A percentile compares a stretch with the other conserved stretches of the same genome.
Conservation (phyloP, 2,329 filamentous ascomycete species). For the Aspergillus clavatus region DNA sequence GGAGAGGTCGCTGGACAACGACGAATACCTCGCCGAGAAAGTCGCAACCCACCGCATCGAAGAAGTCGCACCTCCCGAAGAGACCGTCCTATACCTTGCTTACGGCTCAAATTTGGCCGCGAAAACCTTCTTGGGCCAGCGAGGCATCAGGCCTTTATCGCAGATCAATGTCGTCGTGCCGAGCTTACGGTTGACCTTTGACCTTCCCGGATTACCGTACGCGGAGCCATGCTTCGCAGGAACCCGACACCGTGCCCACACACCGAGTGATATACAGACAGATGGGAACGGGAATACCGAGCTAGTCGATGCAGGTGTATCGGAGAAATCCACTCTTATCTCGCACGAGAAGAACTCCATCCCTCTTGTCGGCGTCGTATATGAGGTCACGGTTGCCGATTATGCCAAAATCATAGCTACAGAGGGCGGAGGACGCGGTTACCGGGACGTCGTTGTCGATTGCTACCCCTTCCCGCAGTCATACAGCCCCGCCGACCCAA, state of each 20-base stretch:
- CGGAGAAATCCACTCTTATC: constrained; percentile 34
- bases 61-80: constrained; percentile 8
- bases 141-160: constrained; percentile 76
- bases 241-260: constrained; percentile 55
- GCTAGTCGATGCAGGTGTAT: constrained; percentile 7
- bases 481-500: constrained; percentile 46
- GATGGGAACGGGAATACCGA: constrained; percentile 8
- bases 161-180: constrained; percentile 79
- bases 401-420: constrained; percentile 83
- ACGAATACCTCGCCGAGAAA: constrained; percentile 20
- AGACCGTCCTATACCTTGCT: constrained; percentile 72
- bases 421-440: constrained; percentile 81
- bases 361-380: constrained; percentile 86
- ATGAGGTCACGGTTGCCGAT: constrained; percentile 81
- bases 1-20: constrained; percentile 22
- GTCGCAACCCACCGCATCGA: constrained; percentile 3
- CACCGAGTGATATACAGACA: constrained; percentile 1
- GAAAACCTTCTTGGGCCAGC: constrained; percentile 70
- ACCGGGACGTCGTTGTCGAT: constrained; percentile 74
- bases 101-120: constrained; percentile 87
- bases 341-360: constrained; percentile 46
- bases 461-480: constrained; percentile 63
- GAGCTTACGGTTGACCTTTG: constrained; percentile 71
- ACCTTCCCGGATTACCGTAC: constrained; percentile 81
- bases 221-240: constrained; percentile 90